These are phyloP conservation scores for Sporothrix dimorphospora DNA, from an alignment of 2,329 filamentous ascomycete species.

Conservation along the genomic window DNA sequence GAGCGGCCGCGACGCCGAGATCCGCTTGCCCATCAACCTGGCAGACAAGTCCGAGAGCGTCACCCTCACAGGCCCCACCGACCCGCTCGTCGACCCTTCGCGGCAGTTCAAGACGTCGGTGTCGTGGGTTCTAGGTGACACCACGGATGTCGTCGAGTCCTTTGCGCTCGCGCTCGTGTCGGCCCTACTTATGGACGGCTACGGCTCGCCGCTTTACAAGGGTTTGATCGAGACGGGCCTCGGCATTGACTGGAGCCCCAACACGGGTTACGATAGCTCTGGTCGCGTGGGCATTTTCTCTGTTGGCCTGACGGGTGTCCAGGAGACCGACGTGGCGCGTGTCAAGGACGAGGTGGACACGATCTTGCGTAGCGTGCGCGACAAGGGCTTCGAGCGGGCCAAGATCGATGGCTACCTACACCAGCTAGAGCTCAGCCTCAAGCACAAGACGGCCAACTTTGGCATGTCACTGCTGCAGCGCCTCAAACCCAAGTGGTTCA, in stretches of 20 bases:
- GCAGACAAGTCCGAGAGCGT: constrained; percentile 65
- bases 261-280: constrained; percentile 85
- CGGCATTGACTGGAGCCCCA: constrained; percentile 91
- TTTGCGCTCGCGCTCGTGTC: constrained; percentile 84
- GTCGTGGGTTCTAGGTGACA: constrained; percentile 88
- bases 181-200: constrained; percentile 86
- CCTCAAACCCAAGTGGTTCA: constrained; percentile 92
- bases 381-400: constrained; percentile 80
- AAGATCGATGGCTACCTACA: constrained; percentile 95
- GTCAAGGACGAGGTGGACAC: constrained; percentile 74
- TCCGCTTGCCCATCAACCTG: constrained; percentile 77
- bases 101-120: constrained; percentile 93
- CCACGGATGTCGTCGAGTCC: constrained; percentile 79
- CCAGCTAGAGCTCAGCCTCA: constrained; percentile 87
- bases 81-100: constrained; percentile 81
- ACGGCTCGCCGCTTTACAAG: constrained; percentile 90
- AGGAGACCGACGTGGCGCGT: constrained; percentile 74
- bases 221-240: constrained; percentile 87
- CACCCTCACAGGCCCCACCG: constrained; percentile 76
- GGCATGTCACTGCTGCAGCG: constrained; percentile 89
- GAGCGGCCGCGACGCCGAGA: constrained; percentile 66
- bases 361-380: constrained; percentile 69
- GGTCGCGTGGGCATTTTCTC: constrained; percentile 82
- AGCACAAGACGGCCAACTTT: constrained; percentile 96
- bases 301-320: constrained; percentile 87